Evolutionary conservation across 2,329 filamentous ascomycete species (phyloP), one percentile per base, ranked within the genome.

Genomic region (Pseudopithomyces maydicus): DNA sequence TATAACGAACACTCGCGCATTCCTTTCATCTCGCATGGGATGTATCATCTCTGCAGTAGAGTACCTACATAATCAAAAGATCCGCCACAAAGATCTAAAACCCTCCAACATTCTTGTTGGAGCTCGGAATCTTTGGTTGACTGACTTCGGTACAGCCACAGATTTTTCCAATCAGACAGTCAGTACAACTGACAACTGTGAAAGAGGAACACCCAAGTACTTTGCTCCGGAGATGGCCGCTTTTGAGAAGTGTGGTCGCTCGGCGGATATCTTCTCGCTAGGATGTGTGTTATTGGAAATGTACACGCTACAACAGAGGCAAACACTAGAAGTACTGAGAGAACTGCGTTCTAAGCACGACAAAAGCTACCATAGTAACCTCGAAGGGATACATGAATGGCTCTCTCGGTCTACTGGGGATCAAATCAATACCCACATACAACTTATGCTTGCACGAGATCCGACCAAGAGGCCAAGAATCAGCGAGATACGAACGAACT

Each of bases 61-160:
- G 6, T 70, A 63, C 46, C 52, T 70, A 14, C 67, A 70, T 42
- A 15, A 20, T 3, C 55, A 65, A 29, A 49, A 41, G 2, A 63
- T 68, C 12, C 59, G 64, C 1, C 68, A 69, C 48, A 69, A 70
- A 46, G 65, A 70, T 38, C 55, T 70, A 10, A 69, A 63, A 29
- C 65, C 58, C 3, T 64, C 66, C 3, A 64, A 65, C 35, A 64
- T 65, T 41, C 42, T 67, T 3, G 55, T 70, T 6, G 60, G 57
- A 3, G 44, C 52, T 1, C 22, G 58, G 4, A 45, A 56, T 2
- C 14, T 69, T 14, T 65, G 63, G 58, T 35, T 70, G 12, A 66
- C 67, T 2, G 66, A 69, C 39, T 69, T 70, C 42, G 67, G 65
- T 0, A 65, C 52, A 29, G 61, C 65, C 19, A 67, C 59, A 6